Conservation (phyloP, 148 eudicot species). For the Mesembryanthemum crystallinum region DNA sequence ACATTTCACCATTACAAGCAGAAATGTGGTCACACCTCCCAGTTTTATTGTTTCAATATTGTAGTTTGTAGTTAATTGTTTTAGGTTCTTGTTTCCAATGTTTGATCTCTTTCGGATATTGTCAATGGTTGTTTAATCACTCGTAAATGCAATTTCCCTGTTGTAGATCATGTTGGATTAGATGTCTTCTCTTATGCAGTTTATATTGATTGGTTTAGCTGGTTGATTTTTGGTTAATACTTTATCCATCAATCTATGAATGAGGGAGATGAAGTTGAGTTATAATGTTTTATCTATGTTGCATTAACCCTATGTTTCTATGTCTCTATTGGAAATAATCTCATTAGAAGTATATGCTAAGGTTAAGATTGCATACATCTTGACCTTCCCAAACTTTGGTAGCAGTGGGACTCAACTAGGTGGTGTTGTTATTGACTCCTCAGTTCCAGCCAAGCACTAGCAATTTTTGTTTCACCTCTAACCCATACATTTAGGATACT, state of each 20-base stretch:
- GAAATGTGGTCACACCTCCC: not conserved
- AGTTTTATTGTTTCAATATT: not conserved
- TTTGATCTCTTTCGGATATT: not conserved
- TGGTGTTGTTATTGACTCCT: not conserved
- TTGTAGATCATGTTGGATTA: not conserved
- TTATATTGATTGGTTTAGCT: not conserved
- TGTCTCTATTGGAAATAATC: too few species aligned
- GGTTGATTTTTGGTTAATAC: not conserved
- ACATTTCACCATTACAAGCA: not conserved
- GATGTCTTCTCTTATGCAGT: not conserved
- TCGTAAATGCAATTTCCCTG: too few species aligned
- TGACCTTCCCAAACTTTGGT: too few species aligned
- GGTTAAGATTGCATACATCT: too few species aligned
- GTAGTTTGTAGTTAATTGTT: not conserved
- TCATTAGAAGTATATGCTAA: too few species aligned
- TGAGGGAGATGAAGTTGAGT: not conserved
- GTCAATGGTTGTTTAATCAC: not conserved
- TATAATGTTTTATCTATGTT: not conserved
- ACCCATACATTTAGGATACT: not conserved
- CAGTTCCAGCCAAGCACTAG: not conserved
- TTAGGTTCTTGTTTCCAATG: too few species aligned
- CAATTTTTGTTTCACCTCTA: not conserved
- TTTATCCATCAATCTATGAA: not conserved
- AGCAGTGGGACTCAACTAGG: not conserved
- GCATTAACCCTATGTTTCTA: too few species aligned